Evolutionary conservation across 495 filamentous ascomycete species (phyloP).

Genomic region (Polyplosphaeria fusca): DNA sequence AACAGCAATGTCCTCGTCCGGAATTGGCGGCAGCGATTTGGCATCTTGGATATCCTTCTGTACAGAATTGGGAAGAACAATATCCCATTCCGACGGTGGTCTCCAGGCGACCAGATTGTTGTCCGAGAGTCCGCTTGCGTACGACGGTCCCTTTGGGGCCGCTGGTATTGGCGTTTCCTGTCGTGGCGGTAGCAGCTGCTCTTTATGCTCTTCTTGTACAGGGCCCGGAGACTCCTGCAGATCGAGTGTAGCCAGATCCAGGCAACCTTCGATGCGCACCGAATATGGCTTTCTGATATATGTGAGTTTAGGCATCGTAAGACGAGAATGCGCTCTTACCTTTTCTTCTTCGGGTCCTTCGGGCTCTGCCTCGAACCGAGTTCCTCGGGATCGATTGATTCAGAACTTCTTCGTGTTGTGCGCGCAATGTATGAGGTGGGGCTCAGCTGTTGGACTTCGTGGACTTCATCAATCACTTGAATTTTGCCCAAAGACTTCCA

Average conservation of each 20-base stretch:
- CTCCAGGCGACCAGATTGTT: slow-evolving; percentile 22
- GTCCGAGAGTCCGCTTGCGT: slow-evolving; percentile 14
- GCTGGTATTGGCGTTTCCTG: too few species aligned
- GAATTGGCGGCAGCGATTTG: slow-evolving; percentile 16
- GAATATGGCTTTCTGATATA: slow-evolving; percentile 19
- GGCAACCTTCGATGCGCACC: slow-evolving; percentile 26
- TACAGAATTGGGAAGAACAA: slow-evolving; percentile 6
- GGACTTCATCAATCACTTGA: slow-evolving; percentile 25
- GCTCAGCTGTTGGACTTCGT: slow-evolving; percentile 27
- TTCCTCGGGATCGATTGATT: slow-evolving; percentile 2
- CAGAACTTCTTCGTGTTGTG: slow-evolving; percentile 19
- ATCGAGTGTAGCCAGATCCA: slow-evolving; percentile 14
- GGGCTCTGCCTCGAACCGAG: neutral
- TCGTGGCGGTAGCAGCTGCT: neutral
- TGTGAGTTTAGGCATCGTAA: too few species aligned
- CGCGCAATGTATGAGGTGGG: slow-evolving; percentile 22
- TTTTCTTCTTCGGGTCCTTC: slow-evolving; percentile 5
- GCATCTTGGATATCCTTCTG: neutral
- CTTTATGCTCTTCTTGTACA: neutral
- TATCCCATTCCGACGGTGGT: slow-evolving; percentile 26
- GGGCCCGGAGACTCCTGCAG: slow-evolving; percentile 13
- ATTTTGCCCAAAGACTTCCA: slow-evolving; percentile 9
- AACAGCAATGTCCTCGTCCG: slow-evolving; percentile 5
- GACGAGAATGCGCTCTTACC: too few species aligned
- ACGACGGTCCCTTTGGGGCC: slow-evolving; percentile 7